Base-by-base conservation (phyloP, 1,139 yeast species). In the Debaryomyces nepalensis region DNA sequence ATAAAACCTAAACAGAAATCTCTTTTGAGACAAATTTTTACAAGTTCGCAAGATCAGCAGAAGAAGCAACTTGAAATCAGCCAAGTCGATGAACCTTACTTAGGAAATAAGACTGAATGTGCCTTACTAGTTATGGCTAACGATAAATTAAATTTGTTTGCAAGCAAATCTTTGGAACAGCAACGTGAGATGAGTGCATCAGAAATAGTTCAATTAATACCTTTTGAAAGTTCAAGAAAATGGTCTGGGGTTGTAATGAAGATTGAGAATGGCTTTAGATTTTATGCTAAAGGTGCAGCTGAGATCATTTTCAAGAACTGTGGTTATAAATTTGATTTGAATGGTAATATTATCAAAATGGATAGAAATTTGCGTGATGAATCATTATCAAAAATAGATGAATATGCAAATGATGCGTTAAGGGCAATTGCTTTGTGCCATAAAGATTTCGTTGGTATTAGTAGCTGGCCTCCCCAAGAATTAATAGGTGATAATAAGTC, bases 91-190 rank as follows among this genome's bases (percentile, higher is more conserved):
- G 89, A 84, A 50, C 82, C 84, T 1, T 91, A 78, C 57, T 73
- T 90, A 39, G 99, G 99, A 9, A 88, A 95, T 48, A 93, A 93
- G 64, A 95, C 99, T 5, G 99, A 93, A 63, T 83, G 93, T 26
- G 98, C 99, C 0, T 66, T 93, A 47, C 72, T 95, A 30, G 70
- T 81, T 16, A 71, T 90, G 52, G 95, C 95, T 4, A 71, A 75
- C 36, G 71, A 76, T 32, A 73, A 76, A 39, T 73, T 90, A 49
- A 71, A 73, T 24, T 60, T 81, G 46, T 68, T 73, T 33, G 68
- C 73, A 4, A 50, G 63, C 12, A 50, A 49, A 18, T 48, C 70
- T 8, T 69, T 83, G 40, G 74, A 75, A 14, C 50, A 56, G 11
- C 63, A 63, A 26, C 68, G 83, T 51, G 55, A 58, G 14, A 65